Evolutionary conservation across 768 basidiomycete genomes (phyloP), one percentile per base, ranked within the genome.

Genomic region (Cystobasidiopsis lactophilus): DNA sequence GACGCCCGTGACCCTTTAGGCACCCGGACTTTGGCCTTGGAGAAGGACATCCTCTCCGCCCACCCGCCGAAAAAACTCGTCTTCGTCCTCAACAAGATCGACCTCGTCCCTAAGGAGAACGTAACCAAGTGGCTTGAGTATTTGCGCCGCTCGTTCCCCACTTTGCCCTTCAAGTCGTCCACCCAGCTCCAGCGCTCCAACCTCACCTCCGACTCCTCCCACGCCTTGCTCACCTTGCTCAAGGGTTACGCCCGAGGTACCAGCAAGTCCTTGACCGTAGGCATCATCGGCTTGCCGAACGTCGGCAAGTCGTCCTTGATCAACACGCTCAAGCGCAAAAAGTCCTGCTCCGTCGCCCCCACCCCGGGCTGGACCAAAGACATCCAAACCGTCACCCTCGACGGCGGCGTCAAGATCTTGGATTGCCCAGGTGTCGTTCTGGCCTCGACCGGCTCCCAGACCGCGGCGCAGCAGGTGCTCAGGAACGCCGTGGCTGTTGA

Each of bases 391-490:
- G 69, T 96, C 4, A 84, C 85, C 57, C 72, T 98, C 3, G 91
- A 96, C 65, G 82, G 86, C 40, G 86, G 88, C 0, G 74, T 98
- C 62, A 77, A 80, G 52, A 79, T 96, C 33, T 74, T 96, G 5
- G 93, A 96, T 67, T 95, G 88, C 35, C 91, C 93, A 0, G 93
- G 91, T 56, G 86, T 96, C n/a, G 82, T 98, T 1, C 85, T 93
- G 59, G 71, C 45, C 46, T 55, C 58, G 55, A 59, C 61, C 13
- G 63, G 60, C 11, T 53, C 60, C 44, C 60, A 64, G 52, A 63
- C 53, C 29, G 59, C 71, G 89, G 14, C 71, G 3, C 26, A 51
- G 27, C 56, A 46, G 21, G 56, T 93, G 29, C 71, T 93, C 9
- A 71, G 85, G 21, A 93, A 93, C 60, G 85, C 88, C 30, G 73